These are phyloP conservation scores for Pythium oligandrum DNA, from an alignment of 352 stramenopile species.

Conservation along the genomic window DNA sequence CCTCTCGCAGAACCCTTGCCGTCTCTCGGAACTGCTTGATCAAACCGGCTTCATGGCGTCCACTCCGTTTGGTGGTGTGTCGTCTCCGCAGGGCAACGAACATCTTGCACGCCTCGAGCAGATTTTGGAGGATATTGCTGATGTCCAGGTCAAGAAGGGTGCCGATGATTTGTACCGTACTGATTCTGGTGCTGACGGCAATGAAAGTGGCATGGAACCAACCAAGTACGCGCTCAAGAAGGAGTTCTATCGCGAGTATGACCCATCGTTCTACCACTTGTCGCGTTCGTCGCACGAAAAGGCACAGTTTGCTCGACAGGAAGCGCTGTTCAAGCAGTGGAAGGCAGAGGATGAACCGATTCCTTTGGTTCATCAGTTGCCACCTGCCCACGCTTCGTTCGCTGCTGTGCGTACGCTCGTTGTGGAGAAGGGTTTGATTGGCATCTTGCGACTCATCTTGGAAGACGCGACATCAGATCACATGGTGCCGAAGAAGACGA, in stretches of 20 bases:
- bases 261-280: constrained; percentile 77
- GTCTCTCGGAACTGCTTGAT: constrained; percentile 70
- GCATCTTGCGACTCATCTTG: constrained; percentile 60
- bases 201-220: constrained; percentile 54
- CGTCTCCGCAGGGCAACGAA: constrained; percentile 55
- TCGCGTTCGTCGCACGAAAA: constrained; percentile 74
- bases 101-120: constrained; percentile 53
- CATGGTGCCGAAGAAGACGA: constrained; percentile 41
- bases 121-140: constrained; percentile 69
- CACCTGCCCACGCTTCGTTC: constrained; percentile 50
- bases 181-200: constrained; percentile 27
- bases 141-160: constrained; percentile 53
- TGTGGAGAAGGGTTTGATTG: constrained; percentile 55
- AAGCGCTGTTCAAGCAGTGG: constrained; percentile 81
- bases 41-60: constrained; percentile 75
- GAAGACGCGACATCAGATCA: constrained; percentile 40
- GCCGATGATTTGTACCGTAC: constrained; percentile 25
- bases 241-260: constrained; percentile 74
- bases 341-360: constrained; percentile 66
- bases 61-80: constrained; percentile 62
- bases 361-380: constrained; percentile 56
- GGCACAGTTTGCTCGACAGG: constrained; percentile 68
- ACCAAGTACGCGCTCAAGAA: constrained; percentile 78
- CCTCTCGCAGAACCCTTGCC: constrained; percentile 64
- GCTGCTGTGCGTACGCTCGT: constrained; percentile 48